Evolutionary conservation across 192 early-diverging fungal species (phyloP).

Genomic region (Dissophora globulifera): DNA sequence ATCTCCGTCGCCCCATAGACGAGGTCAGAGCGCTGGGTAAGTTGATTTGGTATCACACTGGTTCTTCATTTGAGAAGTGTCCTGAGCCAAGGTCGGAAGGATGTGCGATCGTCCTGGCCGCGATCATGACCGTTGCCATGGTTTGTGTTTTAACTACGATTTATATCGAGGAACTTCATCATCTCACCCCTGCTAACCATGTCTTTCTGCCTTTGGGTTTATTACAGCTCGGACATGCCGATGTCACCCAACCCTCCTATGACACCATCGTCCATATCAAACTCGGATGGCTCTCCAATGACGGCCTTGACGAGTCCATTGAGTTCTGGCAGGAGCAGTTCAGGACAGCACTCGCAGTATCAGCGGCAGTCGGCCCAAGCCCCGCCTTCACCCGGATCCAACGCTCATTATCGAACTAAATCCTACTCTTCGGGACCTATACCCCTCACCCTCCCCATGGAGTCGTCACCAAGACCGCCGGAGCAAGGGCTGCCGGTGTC

Average conservation of each 20-base stretch:
- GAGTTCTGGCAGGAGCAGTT: constrained; percentile 45
- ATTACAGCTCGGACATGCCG: constrained; percentile 41
- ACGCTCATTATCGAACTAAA: constrained; percentile 30
- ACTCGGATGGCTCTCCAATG: constrained; percentile 44
- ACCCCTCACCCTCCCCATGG: constrained; percentile 30
- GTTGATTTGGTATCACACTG: background rate
- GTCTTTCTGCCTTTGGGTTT: background rate
- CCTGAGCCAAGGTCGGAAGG: background rate
- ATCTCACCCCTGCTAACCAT: constrained; percentile 6
- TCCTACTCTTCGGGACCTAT: constrained; percentile 51
- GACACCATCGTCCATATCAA: constrained; percentile 47
- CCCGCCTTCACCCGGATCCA: constrained; percentile 35
- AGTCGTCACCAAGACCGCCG: constrained; percentile 17
- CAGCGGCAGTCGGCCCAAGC: constrained; percentile 24
- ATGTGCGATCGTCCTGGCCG: background rate
- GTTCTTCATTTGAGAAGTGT: background rate
- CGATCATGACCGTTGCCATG: background rate
- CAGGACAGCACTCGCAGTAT: constrained; percentile 29
- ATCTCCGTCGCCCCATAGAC: constrained; percentile 37
- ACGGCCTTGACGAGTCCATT: constrained; percentile 43
- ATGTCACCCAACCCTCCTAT: constrained; percentile 50
- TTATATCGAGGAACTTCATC: background rate
- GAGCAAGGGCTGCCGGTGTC: constrained; percentile 14
- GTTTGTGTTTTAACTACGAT: background rate
- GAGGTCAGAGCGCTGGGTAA: constrained; percentile 45